Evolutionary conservation across 306 rosid species (phyloP).

Genomic region (Morella rubra): DNA sequence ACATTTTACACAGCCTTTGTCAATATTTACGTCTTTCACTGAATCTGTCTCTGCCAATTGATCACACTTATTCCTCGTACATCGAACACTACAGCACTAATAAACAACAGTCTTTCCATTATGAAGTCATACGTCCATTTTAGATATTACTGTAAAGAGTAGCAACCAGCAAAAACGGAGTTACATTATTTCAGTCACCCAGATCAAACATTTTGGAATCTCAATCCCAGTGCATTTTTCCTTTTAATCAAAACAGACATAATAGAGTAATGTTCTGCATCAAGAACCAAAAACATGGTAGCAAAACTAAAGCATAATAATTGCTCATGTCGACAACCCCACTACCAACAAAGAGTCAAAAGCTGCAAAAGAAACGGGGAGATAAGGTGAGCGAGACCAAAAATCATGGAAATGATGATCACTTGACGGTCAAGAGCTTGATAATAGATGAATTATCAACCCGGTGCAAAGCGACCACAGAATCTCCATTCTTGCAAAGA

Average conservation of each 20-base stretch:
- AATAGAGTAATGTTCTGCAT: background rate
- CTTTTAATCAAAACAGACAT: background rate
- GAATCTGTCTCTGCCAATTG: too few relatives aligned
- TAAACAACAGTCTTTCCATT: too few relatives aligned
- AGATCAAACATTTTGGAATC: background rate
- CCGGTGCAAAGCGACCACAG: slow-evolving; percentile 91
- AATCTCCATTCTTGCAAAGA: slow-evolving; percentile 83
- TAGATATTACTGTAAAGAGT: background rate
- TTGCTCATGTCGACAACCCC: slow-evolving; percentile 13
- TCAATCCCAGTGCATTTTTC: background rate
- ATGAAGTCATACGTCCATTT: too few relatives aligned
- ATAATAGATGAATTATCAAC: slow-evolving; percentile 86
- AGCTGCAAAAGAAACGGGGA: background rate
- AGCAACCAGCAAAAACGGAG: background rate
- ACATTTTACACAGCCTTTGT: too few relatives aligned
- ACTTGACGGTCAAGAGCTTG: slow-evolving; percentile 97
- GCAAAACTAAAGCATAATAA: slow-evolving; percentile 18
- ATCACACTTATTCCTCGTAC: too few relatives aligned
- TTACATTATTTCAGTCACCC: background rate
- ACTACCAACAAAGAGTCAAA: background rate
- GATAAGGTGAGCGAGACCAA: background rate
- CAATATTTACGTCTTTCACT: too few relatives aligned
- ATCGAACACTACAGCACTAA: too few relatives aligned
- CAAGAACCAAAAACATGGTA: slow-evolving; percentile 6
- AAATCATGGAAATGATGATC: slow-evolving; percentile 31